These are phyloP conservation scores for Lactifluus subvellereus DNA, from an alignment of 768 basidiomycete species.

Conservation along the genomic window DNA sequence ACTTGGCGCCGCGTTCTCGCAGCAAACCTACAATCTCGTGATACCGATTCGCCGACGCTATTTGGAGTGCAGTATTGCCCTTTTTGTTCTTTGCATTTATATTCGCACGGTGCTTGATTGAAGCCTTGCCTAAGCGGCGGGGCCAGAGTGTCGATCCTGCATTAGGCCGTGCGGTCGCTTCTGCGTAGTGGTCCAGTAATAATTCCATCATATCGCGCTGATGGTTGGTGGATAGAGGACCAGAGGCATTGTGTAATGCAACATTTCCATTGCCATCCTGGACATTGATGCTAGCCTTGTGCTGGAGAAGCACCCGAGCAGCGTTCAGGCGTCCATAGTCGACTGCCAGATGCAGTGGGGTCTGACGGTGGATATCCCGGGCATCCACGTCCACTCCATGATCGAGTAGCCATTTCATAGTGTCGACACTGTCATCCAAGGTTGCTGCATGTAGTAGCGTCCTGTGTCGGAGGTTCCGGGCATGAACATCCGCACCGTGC, in stretches of 20 bases:
- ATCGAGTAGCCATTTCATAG: background rate
- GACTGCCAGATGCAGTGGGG: background rate
- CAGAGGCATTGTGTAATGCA: background rate
- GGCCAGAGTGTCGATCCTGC: background rate
- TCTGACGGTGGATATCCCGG: background rate
- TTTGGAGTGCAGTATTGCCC: background rate
- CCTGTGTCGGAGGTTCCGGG: background rate
- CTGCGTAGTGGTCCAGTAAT: background rate
- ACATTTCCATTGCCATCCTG: background rate
- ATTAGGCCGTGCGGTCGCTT: background rate
- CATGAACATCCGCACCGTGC: background rate
- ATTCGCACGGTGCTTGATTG: background rate
- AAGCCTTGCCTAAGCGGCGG: background rate
- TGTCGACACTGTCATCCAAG: fast-evolving
- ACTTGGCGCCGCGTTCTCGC: too few relatives aligned
- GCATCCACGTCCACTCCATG: background rate
- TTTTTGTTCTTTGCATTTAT: background rate
- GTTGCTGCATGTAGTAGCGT: background rate
- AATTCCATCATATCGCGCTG: background rate
- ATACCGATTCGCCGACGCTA: background rate
- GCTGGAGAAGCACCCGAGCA: background rate
- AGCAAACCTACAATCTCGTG: too few relatives aligned
- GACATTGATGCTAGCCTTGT: background rate
- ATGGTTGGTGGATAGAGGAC: too few relatives aligned
- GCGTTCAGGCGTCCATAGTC: background rate